Base-by-base conservation (phyloP, 257 asterid genomes). In the Eustoma russellianum region DNA sequence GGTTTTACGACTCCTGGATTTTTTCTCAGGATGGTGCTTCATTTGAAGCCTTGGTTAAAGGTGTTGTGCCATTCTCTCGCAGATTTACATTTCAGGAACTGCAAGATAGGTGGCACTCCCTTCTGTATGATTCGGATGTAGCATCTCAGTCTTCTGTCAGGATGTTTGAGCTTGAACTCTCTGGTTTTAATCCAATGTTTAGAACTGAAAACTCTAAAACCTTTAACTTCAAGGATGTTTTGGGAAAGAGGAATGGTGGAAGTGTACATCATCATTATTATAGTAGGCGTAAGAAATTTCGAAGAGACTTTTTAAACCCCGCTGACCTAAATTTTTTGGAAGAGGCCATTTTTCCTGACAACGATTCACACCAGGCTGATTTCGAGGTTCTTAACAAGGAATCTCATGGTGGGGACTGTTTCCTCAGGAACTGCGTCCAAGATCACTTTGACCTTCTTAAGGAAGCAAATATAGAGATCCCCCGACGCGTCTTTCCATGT, bases 41-140 rank as follows among this genome's bases (percentile, higher is more conserved):
- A 14, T 58, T 92, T 67, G 94, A 92, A 76, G 83, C 98, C 60
- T 96, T 92, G 60, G 94, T 96, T 51, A 91, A 81, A 75, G 98
- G 96, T 16, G 96, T 94, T 41, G 83, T 83, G 17, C 85, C 68
- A 61, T 92, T 92, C 78, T 87, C 98, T 41, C 90, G 86, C 59
- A 72, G 79, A 77, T 87, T 68, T 63, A 77, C 91, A 52, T 74
- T 77, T 55, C 78, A 52, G 55, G 95, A 92, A 69, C 78, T 84
- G 69, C 83, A 61, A 53, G 83, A 77, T 62, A 77, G 95, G 57
- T 92, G 97, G 98, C 58, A 79, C 59, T 71, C 94, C 61, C 95
- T 92, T 74, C 90, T 92, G 40, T 85, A 85, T 61, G 95, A 92
- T 67, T 79, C 95, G 17, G 88, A 79, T 70, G 62, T 92, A 50